A percentile compares a stretch with the other conserved stretches of the same genome.
These are phyloP conservation scores for Cymbopogon flexuosus DNA, from an alignment of 202 grass and related monocot species.

Conservation along the genomic window DNA sequence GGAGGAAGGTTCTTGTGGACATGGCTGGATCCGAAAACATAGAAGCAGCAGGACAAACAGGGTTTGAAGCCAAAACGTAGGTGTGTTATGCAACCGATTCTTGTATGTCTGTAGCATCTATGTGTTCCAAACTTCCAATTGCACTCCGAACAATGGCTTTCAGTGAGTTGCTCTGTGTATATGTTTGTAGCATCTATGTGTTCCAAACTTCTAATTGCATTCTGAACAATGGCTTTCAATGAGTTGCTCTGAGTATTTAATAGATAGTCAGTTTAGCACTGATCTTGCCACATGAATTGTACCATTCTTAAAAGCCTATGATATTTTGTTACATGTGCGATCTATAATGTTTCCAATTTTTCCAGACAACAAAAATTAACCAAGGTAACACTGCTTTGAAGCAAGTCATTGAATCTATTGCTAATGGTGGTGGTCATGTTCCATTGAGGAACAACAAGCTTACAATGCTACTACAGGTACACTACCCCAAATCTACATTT, in stretches of 20 bases:
- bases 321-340: neutral
- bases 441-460: constrained; percentile 91
- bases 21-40: constrained; percentile 98
- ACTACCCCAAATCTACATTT: neutral
- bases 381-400: constrained; percentile 83
- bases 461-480: constrained; percentile 87
- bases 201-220: no score
- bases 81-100: constrained; percentile 25
- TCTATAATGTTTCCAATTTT: constrained; percentile 12
- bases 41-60: constrained; percentile 79
- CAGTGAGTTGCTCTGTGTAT: neutral
- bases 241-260: neutral
- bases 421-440: constrained; percentile 85
- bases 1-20: constrained; percentile 85
- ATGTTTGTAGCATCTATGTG: neutral
- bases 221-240: neutral
- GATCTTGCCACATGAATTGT: neutral
- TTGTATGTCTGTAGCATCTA: neutral
- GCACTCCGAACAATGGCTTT: neutral
- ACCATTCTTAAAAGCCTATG: neutral
- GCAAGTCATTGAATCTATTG: constrained; percentile 80
- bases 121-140: no score
- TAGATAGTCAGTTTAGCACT: neutral
- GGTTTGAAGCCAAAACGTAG: constrained; percentile 95
- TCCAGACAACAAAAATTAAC: constrained; percentile 82